These are phyloP conservation scores for Cryptosporidium meleagridis DNA, from an alignment of 169 alveolate genomes.

Conservation along the genomic window DNA sequence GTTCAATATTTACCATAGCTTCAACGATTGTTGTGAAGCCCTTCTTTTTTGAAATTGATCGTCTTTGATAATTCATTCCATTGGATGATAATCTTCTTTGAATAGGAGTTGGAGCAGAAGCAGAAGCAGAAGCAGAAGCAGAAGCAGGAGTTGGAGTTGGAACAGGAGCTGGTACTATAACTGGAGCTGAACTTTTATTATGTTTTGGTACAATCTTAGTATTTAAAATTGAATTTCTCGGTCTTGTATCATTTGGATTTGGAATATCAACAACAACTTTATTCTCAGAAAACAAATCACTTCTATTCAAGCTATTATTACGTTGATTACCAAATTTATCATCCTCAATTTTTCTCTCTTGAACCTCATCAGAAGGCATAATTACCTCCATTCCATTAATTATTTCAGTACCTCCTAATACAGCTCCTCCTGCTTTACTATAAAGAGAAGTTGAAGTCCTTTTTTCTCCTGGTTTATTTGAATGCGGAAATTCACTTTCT, in stretches of 20 bases:
- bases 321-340: neutral
- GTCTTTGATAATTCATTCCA: neutral
- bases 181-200: too few species aligned
- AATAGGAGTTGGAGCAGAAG: neutral
- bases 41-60: neutral
- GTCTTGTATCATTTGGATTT: conserved; percentile 26
- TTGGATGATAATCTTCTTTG: neutral
- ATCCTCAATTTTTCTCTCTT: neutral
- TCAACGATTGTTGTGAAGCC: conserved; percentile 47
- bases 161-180: too few species aligned
- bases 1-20: conserved; percentile 25
- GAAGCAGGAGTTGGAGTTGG: neutral
- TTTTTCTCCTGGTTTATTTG: conserved; percentile 48
- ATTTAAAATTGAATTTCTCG: conserved; percentile 51
- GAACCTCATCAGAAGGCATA: conserved; percentile 19
- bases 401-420: neutral
- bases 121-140: neutral
- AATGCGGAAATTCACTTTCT: conserved; percentile 23
- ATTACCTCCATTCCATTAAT: conserved; percentile 46
- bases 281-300: neutral
- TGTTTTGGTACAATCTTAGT: neutral
- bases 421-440: neutral
- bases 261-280: conserved; percentile 7
- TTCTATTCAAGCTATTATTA: neutral
- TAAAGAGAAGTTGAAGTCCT: conserved; percentile 53